Evolutionary conservation across 768 basidiomycete genomes (phyloP).

Genomic region (Serendipita sp.): DNA sequence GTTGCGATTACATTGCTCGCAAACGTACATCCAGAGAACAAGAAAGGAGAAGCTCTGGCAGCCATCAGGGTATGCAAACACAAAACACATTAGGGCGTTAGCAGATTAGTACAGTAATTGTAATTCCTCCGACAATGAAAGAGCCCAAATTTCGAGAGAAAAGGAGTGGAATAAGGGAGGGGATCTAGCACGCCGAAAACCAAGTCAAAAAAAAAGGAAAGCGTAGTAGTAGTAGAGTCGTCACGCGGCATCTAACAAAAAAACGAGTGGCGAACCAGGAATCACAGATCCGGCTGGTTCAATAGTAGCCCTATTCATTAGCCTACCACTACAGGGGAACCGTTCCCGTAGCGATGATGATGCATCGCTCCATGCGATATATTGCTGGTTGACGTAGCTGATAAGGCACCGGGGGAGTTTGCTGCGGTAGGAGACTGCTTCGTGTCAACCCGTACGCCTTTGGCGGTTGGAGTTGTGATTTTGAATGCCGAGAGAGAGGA

Average conservation of each 20-base stretch:
- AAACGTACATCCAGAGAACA: too few relatives aligned
- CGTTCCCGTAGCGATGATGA: constrained; percentile 4
- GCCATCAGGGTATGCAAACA: too few relatives aligned
- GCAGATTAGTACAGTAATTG: too few relatives aligned
- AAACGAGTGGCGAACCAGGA: background rate
- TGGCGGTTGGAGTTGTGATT: background rate
- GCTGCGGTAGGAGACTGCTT: background rate
- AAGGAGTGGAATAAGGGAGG: too few relatives aligned
- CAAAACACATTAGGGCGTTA: too few relatives aligned
- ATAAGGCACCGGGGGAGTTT: background rate
- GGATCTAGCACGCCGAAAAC: background rate
- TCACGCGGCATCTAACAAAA: background rate
- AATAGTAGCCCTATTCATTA: background rate
- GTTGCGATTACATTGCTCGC: too few relatives aligned
- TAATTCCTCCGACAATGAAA: too few relatives aligned
- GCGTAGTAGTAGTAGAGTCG: background rate
- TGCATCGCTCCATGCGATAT: background rate
- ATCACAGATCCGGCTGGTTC: background rate
- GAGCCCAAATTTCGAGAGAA: too few relatives aligned
- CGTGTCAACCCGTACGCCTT: background rate
- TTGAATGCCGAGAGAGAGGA: background rate
- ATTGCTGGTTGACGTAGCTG: background rate
- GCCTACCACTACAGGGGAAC: background rate
- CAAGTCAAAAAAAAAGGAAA: background rate
- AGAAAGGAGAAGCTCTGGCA: too few relatives aligned